A percentile compares a stretch with the other conserved stretches of the same genome.
These are phyloP conservation scores for Alternaria brassicicola DNA, from an alignment of 2,329 filamentous ascomycete genomes.

Conservation along the genomic window DNA sequence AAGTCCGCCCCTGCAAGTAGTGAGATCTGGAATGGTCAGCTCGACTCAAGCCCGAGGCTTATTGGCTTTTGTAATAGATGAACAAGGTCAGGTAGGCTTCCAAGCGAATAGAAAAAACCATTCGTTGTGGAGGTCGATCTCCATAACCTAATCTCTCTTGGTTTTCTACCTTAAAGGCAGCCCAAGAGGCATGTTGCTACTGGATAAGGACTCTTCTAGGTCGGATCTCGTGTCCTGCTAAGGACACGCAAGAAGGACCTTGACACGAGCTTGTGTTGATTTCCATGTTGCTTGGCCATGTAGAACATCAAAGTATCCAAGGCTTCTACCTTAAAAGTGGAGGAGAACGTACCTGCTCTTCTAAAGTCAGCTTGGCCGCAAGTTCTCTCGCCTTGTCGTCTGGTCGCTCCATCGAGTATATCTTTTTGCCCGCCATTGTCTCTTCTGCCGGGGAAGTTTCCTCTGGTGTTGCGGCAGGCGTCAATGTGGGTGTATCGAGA, in stretches of 20 bases:
- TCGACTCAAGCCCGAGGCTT: constrained; percentile 10
- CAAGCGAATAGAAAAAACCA: constrained; percentile 9
- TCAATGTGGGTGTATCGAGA: constrained; percentile 35
- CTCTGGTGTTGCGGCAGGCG: constrained; percentile 38
- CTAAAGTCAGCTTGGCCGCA: constrained; percentile 45
- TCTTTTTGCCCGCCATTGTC: constrained; percentile 43
- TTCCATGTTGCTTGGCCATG: not conserved
- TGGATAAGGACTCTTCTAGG: too few species aligned
- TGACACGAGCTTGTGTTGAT: not conserved
- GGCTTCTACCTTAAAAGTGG: constrained; percentile 10
- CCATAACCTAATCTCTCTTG: not conserved
- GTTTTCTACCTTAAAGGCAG: not conserved
- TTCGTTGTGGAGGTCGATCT: constrained; percentile 2
- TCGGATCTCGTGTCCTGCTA: not conserved
- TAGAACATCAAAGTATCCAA: not conserved
- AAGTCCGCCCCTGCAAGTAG: constrained; percentile 64
- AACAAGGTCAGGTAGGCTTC: constrained; percentile 11
- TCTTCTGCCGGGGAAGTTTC: constrained; percentile 31
- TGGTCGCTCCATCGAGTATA: constrained; percentile 39
- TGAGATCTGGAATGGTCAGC: constrained; percentile 44
- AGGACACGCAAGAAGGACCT: not conserved
- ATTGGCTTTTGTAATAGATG: constrained; percentile 14
- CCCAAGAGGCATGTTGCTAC: not conserved
- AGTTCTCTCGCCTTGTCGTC: constrained; percentile 45
- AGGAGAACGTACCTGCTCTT: constrained; percentile 47